phyloP scores from a whole-genome alignment of 2,329 filamentous ascomycete species.

The Hypoxylon sp. region DNA sequence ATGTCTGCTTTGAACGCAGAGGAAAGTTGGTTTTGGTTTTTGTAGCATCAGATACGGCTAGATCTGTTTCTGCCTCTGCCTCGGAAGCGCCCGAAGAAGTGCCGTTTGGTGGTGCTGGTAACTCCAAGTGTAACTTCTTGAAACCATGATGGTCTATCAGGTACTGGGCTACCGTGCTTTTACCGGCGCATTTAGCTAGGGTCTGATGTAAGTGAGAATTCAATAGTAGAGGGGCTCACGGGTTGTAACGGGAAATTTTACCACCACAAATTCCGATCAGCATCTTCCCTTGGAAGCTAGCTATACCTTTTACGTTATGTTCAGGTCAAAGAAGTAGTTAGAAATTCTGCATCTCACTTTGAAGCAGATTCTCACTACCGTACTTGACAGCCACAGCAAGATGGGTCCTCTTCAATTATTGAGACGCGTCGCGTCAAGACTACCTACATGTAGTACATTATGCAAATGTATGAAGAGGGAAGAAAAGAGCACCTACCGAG shows the following conservation, averaged over 20 bases:
- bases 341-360: background rate
- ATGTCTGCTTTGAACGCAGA: constrained; percentile 20
- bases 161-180: constrained; percentile 89
- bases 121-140: constrained; percentile 73
- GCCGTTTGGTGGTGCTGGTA: constrained; percentile 11
- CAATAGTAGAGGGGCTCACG: background rate
- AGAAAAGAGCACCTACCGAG: constrained; percentile 21
- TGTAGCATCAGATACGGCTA: constrained; percentile 8
- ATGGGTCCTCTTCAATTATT: background rate
- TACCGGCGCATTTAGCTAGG: constrained; percentile 88
- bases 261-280: constrained; percentile 82
- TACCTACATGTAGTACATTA: background rate
- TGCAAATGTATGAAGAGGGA: too few species aligned
- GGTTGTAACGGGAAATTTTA: constrained; percentile 54
- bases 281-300: constrained; percentile 62
- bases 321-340: background rate
- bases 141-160: constrained; percentile 88
- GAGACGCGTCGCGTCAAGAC: constrained; percentile 11
- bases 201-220: constrained; percentile 27
- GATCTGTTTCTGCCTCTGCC: constrained; percentile 15
- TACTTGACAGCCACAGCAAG: background rate
- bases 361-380: background rate
- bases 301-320: background rate
- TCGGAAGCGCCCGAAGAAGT: constrained; percentile 1
- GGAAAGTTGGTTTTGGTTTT: constrained; percentile 15